Percentiles rank a stretch among this genome's conserved stretches.
Conservation (phyloP, 179 eudicot genomes). For the Carnegiea gigantea region DNA sequence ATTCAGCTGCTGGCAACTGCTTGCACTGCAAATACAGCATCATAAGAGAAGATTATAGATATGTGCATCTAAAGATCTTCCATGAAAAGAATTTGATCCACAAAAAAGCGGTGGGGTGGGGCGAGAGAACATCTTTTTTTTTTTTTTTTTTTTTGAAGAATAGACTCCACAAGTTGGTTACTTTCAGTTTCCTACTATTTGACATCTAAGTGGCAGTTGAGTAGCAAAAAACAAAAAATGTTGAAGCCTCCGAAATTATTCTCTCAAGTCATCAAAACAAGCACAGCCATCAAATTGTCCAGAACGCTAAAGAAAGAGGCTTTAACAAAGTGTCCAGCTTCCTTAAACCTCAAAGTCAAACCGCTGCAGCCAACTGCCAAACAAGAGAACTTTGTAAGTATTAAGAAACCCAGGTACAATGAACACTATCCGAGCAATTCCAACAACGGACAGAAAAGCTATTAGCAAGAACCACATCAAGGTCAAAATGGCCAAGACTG, state of each 20-base stretch:
- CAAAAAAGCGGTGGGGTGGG: not conserved
- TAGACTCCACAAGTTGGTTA: not conserved
- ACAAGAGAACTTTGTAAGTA: not conserved
- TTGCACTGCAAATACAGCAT: not conserved
- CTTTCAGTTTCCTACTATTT: not conserved
- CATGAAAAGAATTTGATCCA: not conserved
- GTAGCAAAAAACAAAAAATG: not conserved
- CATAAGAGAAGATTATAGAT: not conserved
- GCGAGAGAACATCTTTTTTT: not conserved
- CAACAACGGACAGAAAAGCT: not conserved
- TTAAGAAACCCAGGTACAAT: not conserved
- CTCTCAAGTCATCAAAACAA: not conserved
- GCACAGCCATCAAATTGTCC: not conserved
- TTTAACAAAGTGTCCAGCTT: not conserved
- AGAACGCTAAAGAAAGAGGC: not conserved
- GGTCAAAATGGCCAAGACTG: not conserved
- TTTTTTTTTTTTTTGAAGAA: no score
- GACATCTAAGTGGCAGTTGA: not conserved
- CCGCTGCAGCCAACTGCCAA: not conserved
- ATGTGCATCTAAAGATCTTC: not conserved
- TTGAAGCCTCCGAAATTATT: no score
- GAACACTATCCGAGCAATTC: not conserved
- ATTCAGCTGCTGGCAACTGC: not conserved
- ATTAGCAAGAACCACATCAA: not conserved
- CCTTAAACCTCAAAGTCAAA: not conserved